Base-by-base conservation (phyloP, 2,329 filamentous ascomycete species). In the Hirsutella rhossiliensis region DNA sequence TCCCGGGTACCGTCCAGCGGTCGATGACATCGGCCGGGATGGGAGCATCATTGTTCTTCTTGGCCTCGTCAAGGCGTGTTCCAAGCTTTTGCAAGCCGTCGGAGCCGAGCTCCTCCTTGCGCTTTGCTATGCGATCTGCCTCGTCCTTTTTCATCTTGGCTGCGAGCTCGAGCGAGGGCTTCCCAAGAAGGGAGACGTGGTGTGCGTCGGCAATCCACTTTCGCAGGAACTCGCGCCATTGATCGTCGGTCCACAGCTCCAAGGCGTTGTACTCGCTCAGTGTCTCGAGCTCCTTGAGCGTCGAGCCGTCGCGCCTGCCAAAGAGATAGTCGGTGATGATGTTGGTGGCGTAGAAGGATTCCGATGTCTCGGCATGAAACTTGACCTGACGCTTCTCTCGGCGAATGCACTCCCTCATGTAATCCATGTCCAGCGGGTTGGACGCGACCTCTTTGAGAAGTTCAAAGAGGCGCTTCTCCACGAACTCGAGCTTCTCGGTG, bases 311-410 rank as follows among this genome's bases (percentile, higher is more conserved):
- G 29, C 87, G 77, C 42, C 80, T 79, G 27, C 90, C 92, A 57
- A 92, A 98, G 11, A 97, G 74, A 59, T 94, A 95, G 58, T 97
- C 89, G 13, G 82, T 84, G 55, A 97, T 95, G 48, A 97, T 82
- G 47, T 85, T 84, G 50, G 80, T 82, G 1, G 87, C 82, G 62
- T 90, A 95, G 50, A 88, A 87, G 19, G 80, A 78, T 43, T 87
- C 80, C 3, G 83, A 86, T 41, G 78, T 81, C 62, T 98, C 92
- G 0, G 87, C 85, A 38, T 83, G 78, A 52, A 86, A 90, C 59
- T 88, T 89, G 56, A 87, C 76, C 55, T 89, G 85, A 40, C 89
- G 78, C 49, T 80, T 78, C 61, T 92, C 86, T 45, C 89, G 78
- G 53, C 78, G 77, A 41, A 98, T 80, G 60, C 89, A 96, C 52